Base-by-base conservation (phyloP, 257 asterid species). In the Solanum okadae region DNA sequence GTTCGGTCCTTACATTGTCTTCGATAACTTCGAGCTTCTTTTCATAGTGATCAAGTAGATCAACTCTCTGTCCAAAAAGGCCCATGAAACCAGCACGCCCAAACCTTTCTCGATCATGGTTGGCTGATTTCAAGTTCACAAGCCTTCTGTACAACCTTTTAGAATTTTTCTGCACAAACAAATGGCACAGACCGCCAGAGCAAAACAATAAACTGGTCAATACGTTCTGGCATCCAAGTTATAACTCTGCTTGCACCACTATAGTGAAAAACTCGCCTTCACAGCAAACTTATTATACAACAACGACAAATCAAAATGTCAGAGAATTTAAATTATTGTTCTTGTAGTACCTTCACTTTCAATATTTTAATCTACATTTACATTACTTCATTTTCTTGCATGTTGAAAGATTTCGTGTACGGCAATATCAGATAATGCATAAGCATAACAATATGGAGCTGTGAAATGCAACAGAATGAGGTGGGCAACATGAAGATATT, bases 1-100 rank as follows among this genome's bases (percentile, higher is more conserved):
- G 96, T 89, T 94, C 99, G 27, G 87, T 86, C 88, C 98, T 93
- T 89, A 94, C 91, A 91, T 92, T 91, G 52, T 90, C 93, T 92
- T 96, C 98, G 88, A 94, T 70, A 88, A 91, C 95, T 91, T 90
- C 98, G 14, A 94, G 90, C 92, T 93, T 92, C 96, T 94, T 96
- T 88, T 93, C 98, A 89, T 94, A 93, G 86, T 93, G 93, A 77
- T 94, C 96, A 35, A 91, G 83, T 68, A 90, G 87, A 90, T 93
- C 91, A 89, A 93, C 89, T 92, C 85, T 93, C 46, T 10, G 89
- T 70, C 99, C 96, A 86, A 86, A 91, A 88, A 97, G 90, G 81
- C 98, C 98, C 92, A 94, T 63, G 90, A 92, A 95, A 16, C 98
- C 95, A 52, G 88, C 18, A 84, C 95, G 92, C 88, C 89, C 84